These are phyloP conservation scores for Candida cerambycidarum DNA, from an alignment of 805 yeast species.

Conservation along the genomic window DNA sequence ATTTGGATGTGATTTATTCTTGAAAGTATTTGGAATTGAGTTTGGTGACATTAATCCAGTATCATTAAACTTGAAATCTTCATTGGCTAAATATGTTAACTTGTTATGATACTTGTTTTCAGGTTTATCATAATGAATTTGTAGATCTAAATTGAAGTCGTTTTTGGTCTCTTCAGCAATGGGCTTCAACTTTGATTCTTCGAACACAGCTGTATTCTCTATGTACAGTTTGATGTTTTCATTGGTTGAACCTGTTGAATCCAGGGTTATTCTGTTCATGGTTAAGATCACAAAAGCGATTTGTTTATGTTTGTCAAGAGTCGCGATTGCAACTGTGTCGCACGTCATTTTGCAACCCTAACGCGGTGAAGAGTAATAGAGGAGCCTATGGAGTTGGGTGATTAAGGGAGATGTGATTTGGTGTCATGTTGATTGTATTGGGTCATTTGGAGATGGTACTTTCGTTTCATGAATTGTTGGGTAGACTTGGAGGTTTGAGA, in stretches of 20 bases:
- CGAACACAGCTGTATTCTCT: slow-evolving; percentile 1
- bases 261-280: slow-evolving; percentile 7
- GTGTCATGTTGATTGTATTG: background rate
- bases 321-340: slow-evolving; percentile 4
- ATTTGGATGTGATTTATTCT: slow-evolving; percentile 45
- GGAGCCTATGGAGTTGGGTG: no score
- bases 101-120: slow-evolving; percentile 26
- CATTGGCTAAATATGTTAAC: slow-evolving; percentile 34
- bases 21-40: slow-evolving; percentile 45
- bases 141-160: slow-evolving; percentile 12
- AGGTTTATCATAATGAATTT: slow-evolving; percentile 2
- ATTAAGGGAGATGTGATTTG: no score
- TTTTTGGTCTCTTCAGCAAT: slow-evolving; percentile 11
- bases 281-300: slow-evolving; percentile 1
- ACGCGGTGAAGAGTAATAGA: no score
- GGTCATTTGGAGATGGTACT: background rate
- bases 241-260: slow-evolving; percentile 16
- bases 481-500: no score
- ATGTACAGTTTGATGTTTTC: slow-evolving; percentile 2
- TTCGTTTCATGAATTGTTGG: no score
- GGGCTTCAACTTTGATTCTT: slow-evolving; percentile 5
- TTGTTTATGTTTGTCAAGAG: slow-evolving; percentile 5
- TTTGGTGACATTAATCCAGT: slow-evolving; percentile 7
- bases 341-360: background rate
- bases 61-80: slow-evolving; percentile 25